These are phyloP conservation scores for Carex pumila DNA, from an alignment of 176 grass and related monocot species.

Conservation along the genomic window DNA sequence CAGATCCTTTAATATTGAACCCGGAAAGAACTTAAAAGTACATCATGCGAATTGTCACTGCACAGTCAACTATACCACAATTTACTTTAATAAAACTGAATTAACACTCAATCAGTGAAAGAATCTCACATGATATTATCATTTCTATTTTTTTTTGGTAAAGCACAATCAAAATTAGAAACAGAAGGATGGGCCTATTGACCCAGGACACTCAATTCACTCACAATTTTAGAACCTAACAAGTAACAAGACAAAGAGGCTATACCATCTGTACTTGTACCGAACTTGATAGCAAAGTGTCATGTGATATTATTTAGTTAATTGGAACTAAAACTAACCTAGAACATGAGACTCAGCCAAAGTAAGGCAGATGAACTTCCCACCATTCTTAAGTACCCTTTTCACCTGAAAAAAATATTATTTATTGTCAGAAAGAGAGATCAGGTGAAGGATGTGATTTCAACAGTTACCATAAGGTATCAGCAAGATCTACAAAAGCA, in stretches of 20 bases:
- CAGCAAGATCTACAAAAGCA: not conserved
- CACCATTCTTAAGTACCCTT: slow-evolving; percentile 77
- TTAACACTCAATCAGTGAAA: not conserved
- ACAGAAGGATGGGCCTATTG: not conserved
- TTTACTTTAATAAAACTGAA: not conserved
- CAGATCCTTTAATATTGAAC: not conserved
- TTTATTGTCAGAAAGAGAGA: not conserved
- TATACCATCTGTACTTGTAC: not conserved
- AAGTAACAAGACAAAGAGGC: not conserved
- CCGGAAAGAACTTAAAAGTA: not conserved
- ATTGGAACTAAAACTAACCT: slow-evolving; percentile 33
- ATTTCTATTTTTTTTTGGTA: not conserved
- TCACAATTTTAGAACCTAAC: not conserved
- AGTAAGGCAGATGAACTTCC: slow-evolving; percentile 80
- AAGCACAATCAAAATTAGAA: not conserved
- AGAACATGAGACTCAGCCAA: slow-evolving; percentile 95
- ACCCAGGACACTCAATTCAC: not conserved
- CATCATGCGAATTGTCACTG: not conserved
- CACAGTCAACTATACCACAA: not conserved
- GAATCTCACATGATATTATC: not conserved
- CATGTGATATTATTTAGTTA: not conserved
- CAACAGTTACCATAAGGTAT: slow-evolving; percentile 2
- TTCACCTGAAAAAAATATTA: slow-evolving; percentile 44
- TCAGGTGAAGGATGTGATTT: not conserved
- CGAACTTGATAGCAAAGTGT: not conserved